phyloP scores from a whole-genome alignment of 73 alveolate genomes.

The Stentor coeruleus region DNA sequence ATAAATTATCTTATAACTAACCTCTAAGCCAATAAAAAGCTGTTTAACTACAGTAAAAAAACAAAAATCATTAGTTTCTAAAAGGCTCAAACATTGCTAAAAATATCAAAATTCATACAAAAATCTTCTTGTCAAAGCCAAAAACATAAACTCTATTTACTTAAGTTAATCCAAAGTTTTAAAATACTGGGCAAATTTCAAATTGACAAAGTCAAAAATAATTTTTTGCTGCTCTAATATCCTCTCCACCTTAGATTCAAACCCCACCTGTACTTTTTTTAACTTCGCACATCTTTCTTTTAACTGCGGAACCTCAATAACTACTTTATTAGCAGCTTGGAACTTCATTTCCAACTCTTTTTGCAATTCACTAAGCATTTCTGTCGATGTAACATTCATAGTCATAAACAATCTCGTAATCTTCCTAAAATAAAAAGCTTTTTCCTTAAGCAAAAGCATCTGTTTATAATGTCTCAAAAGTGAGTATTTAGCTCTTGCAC shows the following conservation, averaged over 20 bases:
- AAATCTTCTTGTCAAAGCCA: too few relatives aligned
- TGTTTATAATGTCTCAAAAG: slow-evolving; percentile 16
- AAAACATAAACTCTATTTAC: too few relatives aligned
- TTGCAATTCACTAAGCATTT: slow-evolving; percentile 48
- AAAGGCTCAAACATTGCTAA: too few relatives aligned
- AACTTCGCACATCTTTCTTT: slow-evolving; percentile 32
- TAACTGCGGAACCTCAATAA: slow-evolving; percentile 33
- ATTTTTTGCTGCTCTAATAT: neutral
- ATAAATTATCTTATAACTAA: too few relatives aligned
- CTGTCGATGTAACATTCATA: slow-evolving; percentile 35
- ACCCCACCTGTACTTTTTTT: neutral
- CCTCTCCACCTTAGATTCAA: neutral
- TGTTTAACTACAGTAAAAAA: too few relatives aligned
- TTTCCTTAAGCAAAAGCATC: slow-evolving; percentile 25
- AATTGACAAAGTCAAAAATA: neutral
- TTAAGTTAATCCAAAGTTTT: too few relatives aligned
- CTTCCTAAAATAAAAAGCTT: slow-evolving; percentile 33
- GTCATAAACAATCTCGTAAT: slow-evolving; percentile 33
- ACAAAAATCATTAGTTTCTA: too few relatives aligned
- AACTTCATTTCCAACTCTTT: slow-evolving; percentile 36
- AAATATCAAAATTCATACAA: too few relatives aligned
- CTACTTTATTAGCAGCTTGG: slow-evolving; percentile 32
- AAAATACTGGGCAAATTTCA: neutral
- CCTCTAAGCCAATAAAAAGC: too few relatives aligned
- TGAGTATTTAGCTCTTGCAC: slow-evolving; percentile 3